phyloP scores from a whole-genome alignment of 148 eudicot genomes.

The Dysphania ambrosioides region DNA sequence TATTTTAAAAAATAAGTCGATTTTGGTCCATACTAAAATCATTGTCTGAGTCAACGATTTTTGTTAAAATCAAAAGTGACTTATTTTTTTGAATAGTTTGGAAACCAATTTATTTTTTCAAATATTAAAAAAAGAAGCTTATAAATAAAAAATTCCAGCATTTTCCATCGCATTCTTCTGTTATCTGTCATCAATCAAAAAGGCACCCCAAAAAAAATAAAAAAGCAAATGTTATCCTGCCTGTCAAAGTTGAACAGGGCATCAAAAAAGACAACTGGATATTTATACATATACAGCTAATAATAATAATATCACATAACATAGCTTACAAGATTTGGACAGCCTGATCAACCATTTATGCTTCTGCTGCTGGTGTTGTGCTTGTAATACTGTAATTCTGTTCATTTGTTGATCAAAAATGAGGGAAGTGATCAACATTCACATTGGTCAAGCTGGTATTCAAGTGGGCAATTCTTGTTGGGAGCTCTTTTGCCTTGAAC shows the following conservation, averaged over 20 bases:
- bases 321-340: no score
- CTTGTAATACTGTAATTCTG: no score
- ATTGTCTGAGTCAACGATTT: no score
- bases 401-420: constrained; percentile 31
- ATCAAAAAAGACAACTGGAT: neutral
- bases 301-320: neutral
- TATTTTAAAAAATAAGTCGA: no score
- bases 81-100: no score
- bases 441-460: constrained; percentile 61
- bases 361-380: neutral
- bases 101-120: no score
- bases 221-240: constrained; percentile 7
- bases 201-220: neutral
- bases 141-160: no score
- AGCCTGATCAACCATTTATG: neutral
- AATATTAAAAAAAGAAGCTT: no score
- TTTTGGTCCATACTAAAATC: no score
- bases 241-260: constrained; percentile 33
- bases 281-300: neutral
- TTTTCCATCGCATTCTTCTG: neutral
- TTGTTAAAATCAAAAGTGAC: no score
- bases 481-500: constrained; percentile 59
- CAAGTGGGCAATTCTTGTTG: constrained; percentile 64
- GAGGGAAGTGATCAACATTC: constrained; percentile 52
- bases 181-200: neutral